phyloP scores from a whole-genome alignment of 352 stramenopile genomes.

The Phytophthora citricola region DNA sequence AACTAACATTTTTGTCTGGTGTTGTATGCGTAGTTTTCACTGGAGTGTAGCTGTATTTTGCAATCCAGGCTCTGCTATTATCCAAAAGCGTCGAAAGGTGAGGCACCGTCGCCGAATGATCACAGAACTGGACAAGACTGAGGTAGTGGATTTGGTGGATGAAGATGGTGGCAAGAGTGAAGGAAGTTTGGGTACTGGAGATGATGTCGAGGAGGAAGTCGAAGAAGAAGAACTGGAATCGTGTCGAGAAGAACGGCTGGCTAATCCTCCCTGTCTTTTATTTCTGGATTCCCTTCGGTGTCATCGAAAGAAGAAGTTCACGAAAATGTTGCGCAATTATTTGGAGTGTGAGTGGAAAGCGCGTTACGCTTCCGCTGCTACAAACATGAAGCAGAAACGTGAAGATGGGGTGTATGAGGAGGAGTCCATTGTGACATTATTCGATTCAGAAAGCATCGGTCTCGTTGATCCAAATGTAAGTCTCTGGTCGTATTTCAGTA shows the following conservation, averaged over 20 bases:
- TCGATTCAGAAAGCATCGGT: slow-evolving; percentile 52
- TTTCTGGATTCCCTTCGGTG: slow-evolving; percentile 96
- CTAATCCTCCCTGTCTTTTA: slow-evolving; percentile 83
- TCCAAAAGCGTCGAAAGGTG: slow-evolving; percentile 51
- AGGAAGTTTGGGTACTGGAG: background rate
- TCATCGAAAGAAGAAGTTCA: slow-evolving; percentile 92
- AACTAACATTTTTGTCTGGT: slow-evolving; percentile 1
- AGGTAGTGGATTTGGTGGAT: slow-evolving; percentile 50
- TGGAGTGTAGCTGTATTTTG: slow-evolving; percentile 91
- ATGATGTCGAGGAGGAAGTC: slow-evolving; percentile 30
- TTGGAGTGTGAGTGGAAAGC: slow-evolving; percentile 83
- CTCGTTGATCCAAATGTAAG: slow-evolving; percentile 86
- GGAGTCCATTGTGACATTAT: slow-evolving; percentile 51
- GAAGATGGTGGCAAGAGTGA: slow-evolving; percentile 6
- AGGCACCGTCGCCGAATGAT: slow-evolving; percentile 5
- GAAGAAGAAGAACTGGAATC: slow-evolving; percentile 61
- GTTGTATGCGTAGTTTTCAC: slow-evolving; percentile 68
- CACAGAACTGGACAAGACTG: slow-evolving; percentile 7
- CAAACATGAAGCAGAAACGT: background rate
- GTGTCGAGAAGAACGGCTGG: slow-evolving; percentile 41
- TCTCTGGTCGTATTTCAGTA: background rate
- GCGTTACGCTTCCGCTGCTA: slow-evolving; percentile 30
- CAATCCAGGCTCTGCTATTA: slow-evolving; percentile 78
- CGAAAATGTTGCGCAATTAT: slow-evolving; percentile 85
- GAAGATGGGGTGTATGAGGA: slow-evolving; percentile 13